A percentile compares a stretch with the other conserved stretches of the same genome.
Evolutionary conservation across 495 filamentous ascomycete species (phyloP).

Genomic region (Cercophora sp.): DNA sequence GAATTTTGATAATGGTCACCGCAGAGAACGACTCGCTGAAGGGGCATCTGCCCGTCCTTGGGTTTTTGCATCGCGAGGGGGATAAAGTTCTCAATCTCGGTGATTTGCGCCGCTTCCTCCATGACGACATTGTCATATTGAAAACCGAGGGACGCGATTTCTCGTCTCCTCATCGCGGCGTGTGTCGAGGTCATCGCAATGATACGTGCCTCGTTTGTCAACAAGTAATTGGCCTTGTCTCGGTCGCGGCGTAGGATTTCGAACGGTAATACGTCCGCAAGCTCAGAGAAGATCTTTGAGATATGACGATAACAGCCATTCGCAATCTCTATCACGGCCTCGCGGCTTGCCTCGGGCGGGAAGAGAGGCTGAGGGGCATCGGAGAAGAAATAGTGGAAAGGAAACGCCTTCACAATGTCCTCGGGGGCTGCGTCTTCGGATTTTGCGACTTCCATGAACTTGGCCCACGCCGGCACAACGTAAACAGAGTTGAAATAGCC

Average conservation of each 20-base stretch:
- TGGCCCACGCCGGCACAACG: conserved; percentile 80
- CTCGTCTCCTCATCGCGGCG: conserved; percentile 92
- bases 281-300: conserved; percentile 83
- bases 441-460: conserved; percentile 64
- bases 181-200: conserved; percentile 99
- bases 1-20: conserved; percentile 97
- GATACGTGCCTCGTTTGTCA: conserved; percentile 91
- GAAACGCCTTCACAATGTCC: conserved; percentile 68
- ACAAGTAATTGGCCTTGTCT: conserved; percentile 92
- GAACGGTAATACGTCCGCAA: conserved; percentile 92
- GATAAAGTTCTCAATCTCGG: conserved; percentile 96
- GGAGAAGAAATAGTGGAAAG: conserved; percentile 85
- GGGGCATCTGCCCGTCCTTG: conserved; percentile 63
- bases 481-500: conserved; percentile 95
- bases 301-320: conserved; percentile 89
- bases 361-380: conserved; percentile 87
- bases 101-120: conserved; percentile 98
- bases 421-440: conserved; percentile 51
- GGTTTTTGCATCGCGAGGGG: conserved; percentile 84
- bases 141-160: conserved; percentile 89
- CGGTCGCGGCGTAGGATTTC: conserved; percentile 83
- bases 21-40: conserved; percentile 87
- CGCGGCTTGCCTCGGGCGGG: conserved; percentile 55
- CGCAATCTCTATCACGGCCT: conserved; percentile 70
- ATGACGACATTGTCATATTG: conserved; percentile 97